These are phyloP conservation scores for Caloboletus inedulis DNA, from an alignment of 1,284 basidiomycete species.

Conservation along the genomic window DNA sequence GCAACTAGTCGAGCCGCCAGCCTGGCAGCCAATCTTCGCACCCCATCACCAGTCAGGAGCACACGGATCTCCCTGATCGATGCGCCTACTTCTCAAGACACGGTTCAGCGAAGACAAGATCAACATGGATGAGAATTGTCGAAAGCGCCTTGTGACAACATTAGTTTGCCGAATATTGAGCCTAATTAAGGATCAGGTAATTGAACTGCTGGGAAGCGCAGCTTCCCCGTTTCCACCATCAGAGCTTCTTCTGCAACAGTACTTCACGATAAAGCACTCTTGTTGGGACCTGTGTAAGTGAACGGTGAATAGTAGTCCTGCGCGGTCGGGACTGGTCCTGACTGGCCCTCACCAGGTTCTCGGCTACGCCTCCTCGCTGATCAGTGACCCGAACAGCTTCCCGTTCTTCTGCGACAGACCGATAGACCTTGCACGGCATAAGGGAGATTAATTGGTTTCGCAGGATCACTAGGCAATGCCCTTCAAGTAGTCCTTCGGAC, in stretches of 20 bases:
- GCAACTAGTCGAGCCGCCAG: slow-evolving; percentile 5
- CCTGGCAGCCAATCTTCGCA: slow-evolving; percentile 12
- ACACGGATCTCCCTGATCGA: slow-evolving; percentile 13
- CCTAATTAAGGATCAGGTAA: slow-evolving; percentile 25
- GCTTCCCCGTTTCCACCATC: slow-evolving; percentile 14
- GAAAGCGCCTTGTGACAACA: slow-evolving; percentile 9
- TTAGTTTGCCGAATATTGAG: slow-evolving; percentile 20
- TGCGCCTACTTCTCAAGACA: not conserved
- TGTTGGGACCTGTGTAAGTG: slow-evolving; percentile 9
- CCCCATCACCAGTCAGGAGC: slow-evolving; percentile 8
- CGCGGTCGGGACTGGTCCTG: not conserved
- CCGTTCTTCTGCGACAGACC: slow-evolving; percentile 5
- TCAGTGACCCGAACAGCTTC: slow-evolving; percentile 1
- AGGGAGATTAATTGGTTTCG: slow-evolving; percentile 4
- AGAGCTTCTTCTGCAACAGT: slow-evolving; percentile 7
- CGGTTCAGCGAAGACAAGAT: slow-evolving; percentile 7
- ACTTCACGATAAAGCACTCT: not conserved
- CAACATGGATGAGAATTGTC: slow-evolving; percentile 3
- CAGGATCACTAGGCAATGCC: not conserved
- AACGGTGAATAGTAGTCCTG: not conserved
- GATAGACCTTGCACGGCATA: not conserved
- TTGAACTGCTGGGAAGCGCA: slow-evolving; percentile 17
- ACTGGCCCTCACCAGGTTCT: not conserved
- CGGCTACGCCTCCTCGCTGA: not conserved
- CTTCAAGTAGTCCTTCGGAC: slow-evolving; percentile 9